These are phyloP conservation scores for Vigna angularis DNA, from an alignment of 306 rosid genomes.

Conservation along the genomic window DNA sequence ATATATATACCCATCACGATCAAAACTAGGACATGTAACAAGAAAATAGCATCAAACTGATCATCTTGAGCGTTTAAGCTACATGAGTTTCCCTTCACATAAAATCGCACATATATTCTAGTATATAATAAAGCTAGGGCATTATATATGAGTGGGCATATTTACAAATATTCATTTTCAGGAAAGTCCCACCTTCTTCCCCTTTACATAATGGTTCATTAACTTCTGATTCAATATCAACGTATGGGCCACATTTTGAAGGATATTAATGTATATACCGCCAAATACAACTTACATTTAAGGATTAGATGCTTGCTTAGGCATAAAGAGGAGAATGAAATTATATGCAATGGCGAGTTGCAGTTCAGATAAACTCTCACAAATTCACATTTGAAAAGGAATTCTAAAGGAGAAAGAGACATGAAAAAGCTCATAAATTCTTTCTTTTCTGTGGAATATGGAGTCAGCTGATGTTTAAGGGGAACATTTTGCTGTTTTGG, in stretches of 20 bases:
- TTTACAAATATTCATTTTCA: constrained; percentile 19
- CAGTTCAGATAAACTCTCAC: not conserved
- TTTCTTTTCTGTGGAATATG: not conserved
- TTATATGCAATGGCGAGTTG: not conserved
- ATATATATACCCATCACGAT: not conserved
- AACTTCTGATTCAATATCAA: not conserved
- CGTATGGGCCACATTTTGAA: not conserved
- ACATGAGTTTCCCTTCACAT: not conserved
- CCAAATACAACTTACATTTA: not conserved
- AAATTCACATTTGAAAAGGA: not conserved
- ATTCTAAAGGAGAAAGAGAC: constrained; percentile 6
- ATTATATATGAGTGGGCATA: constrained; percentile 29
- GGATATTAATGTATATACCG: constrained; percentile 10
- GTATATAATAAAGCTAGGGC: constrained; percentile 22
- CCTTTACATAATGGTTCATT: not conserved
- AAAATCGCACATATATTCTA: not conserved
- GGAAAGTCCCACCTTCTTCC: constrained; percentile 14
- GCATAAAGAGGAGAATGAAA: constrained; percentile 11
- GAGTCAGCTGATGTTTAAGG: not conserved
- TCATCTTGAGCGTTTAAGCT: not conserved
- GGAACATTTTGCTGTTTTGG: not conserved
- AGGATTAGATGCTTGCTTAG: not conserved
- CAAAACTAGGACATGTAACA: not conserved
- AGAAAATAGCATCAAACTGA: not conserved
- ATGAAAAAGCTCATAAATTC: constrained; percentile 2